Base-by-base conservation (phyloP, 306 rosid genomes). In the Gillenia trifoliata region DNA sequence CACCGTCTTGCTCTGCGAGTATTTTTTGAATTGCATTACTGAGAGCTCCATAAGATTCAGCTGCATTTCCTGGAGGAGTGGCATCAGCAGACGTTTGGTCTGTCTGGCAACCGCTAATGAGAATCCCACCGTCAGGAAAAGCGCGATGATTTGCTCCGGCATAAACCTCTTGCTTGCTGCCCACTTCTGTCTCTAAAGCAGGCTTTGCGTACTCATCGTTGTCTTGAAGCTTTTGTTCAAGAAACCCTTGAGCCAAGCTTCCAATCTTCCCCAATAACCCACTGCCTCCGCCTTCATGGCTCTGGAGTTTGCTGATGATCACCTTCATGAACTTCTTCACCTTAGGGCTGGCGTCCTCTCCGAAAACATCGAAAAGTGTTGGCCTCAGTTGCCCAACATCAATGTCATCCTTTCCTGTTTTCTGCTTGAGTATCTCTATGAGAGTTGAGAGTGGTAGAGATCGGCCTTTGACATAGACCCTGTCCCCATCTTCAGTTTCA, bases 321-420 rank as follows among this genome's bases (percentile, higher is more conserved):
- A 83, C 70, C 81, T 91, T 86, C 90, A 84, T 80, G 85, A 91
- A 91, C 71, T 83, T 88, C 85, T 91, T 91, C 75, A 93, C 97
- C 82, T 88, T 89, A 26, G 98, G 96, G 66, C 90, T 89, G 11
- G 96, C 86, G 60, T 93, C 97, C 16, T 91, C 89, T 19, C 92
- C 91, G 0, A 90, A 90, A 26, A 79, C 52, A 71, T 86, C 79
- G 47, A 86, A 90, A 3, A 94, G 96, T 8, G 97, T 79, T 15
- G 96, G 96, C 71, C 99, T 87, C 75, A 94, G 74, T 82, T 92
- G 85, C 54, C 99, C 99, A 4, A 94, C 95, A 70, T 90, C 92
- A 67, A 92, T 94, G 78, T 94, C 95, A 9, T 86, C 89, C 71
- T 90, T 92, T 0, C 99, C 99, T 30, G 99, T 94, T 79, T 90